Percentiles rank a stretch among this genome's conserved stretches.
Conservation (phyloP, 148 eudicot species). For the Rhododendron henanense region DNA sequence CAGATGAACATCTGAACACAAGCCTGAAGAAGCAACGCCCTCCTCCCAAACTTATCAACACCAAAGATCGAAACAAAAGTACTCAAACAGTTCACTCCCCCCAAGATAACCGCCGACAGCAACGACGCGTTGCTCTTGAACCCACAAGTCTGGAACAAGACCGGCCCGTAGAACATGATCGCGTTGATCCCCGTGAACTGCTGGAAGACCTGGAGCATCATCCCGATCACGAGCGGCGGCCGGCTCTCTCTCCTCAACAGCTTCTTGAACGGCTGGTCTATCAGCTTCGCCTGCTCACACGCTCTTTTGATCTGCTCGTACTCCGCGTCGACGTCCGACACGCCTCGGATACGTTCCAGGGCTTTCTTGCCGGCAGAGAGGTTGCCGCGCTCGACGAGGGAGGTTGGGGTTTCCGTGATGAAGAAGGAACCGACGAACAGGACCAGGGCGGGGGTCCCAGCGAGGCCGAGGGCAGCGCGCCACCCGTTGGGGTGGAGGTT, state of each 20-base stretch:
- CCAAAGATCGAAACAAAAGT: slow-evolving; percentile 43
- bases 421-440: slow-evolving; percentile 43
- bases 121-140: slow-evolving; percentile 41
- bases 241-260: slow-evolving; percentile 25
- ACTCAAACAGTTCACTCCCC: slow-evolving; percentile 35
- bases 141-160: slow-evolving; percentile 54
- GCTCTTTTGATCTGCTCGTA: slow-evolving; percentile 30
- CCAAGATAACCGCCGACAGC: slow-evolving; percentile 46
- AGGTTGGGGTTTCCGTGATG: slow-evolving; percentile 50
- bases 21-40: slow-evolving; percentile 51
- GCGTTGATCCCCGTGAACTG: slow-evolving; percentile 64
- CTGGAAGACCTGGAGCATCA: slow-evolving; percentile 46
- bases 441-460: slow-evolving; percentile 38
- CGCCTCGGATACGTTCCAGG: slow-evolving; percentile 39
- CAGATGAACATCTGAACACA: slow-evolving; percentile 51
- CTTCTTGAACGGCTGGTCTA: slow-evolving; percentile 39
- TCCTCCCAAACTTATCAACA: slow-evolving; percentile 52
- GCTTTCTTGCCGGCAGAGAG: slow-evolving; percentile 24
- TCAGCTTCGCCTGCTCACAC: slow-evolving; percentile 28
- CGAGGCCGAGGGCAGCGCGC: slow-evolving; percentile 51
- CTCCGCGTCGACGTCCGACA: slow-evolving; percentile 35
- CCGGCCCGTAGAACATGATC: slow-evolving; percentile 59
- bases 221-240: slow-evolving; percentile 36
- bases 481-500: slow-evolving; percentile 51
- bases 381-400: slow-evolving; percentile 36